These are phyloP conservation scores for Solanum bulbocastanum DNA, from an alignment of 257 asterid genomes.

Conservation along the genomic window DNA sequence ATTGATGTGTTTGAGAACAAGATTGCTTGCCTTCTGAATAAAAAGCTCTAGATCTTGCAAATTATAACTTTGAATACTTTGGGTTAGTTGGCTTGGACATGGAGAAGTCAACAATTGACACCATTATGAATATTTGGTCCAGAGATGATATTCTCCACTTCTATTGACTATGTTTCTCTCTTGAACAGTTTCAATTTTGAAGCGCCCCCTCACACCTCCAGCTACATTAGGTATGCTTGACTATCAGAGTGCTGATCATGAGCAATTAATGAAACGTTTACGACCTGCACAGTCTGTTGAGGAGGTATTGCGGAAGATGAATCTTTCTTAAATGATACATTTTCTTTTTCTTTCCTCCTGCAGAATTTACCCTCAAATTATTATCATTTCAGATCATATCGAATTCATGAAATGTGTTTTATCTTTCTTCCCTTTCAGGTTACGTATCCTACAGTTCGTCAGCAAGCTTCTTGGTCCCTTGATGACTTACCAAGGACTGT, in stretches of 20 bases:
- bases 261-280: constrained; percentile 88
- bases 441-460: constrained; percentile 82
- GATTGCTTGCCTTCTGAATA: neutral
- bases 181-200: constrained; percentile 61
- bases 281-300: constrained; percentile 92
- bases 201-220: constrained; percentile 96
- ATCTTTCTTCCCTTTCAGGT: constrained; percentile 41
- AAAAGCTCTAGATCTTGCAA: neutral
- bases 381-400: neutral
- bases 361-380: neutral
- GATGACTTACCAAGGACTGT: constrained; percentile 94
- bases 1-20: neutral
- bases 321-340: neutral
- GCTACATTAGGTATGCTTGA: constrained; percentile 88
- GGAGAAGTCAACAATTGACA: neutral
- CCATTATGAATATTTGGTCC: neutral
- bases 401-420: neutral
- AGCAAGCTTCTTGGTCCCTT: constrained; percentile 68
- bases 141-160: neutral
- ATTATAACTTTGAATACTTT: neutral
- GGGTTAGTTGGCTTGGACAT: neutral
- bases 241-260: constrained; percentile 81
- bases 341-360: neutral
- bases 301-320: constrained; percentile 43
- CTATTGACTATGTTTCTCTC: neutral